Evolutionary conservation across 1,284 basidiomycete genomes (phyloP), one percentile per base, ranked within the genome.

Genomic region (Mycocalia duriaeana): DNA sequence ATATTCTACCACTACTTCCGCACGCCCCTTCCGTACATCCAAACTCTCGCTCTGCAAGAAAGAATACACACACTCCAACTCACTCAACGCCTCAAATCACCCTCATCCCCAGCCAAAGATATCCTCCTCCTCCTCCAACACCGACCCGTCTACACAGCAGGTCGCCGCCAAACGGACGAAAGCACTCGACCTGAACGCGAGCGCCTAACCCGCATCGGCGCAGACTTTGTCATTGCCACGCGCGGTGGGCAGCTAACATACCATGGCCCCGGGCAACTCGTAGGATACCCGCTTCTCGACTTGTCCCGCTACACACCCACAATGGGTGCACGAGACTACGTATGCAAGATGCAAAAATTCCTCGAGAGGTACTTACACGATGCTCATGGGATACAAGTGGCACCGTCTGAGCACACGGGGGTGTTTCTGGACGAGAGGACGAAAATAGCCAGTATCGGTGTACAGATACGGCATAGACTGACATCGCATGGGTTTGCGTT

Each of bases 191-290:
- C 71, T 34, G 91, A 95, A 59, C 79, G 83, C 28, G 61, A 66
- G 31, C 81, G 89, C 42, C 72, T 96, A 23, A 78, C 73, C 16
- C 69, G 70, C 13, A 75, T 93, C 20, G 93, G 94, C 14, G 94
- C 95, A 0, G 91, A 95, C 60, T 95, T 95, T 62, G 77, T 89
- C 34, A 71, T 81, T 25, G 87, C 94, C 2, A 79, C 83, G 52
- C 77, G 96, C 50, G 95, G 95, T 8, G 95, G 95, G 1, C 86
- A 97, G 66, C 79, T 94, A 47, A 99, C 96, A 2, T 99, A 93
- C 66, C 96, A 99, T 65, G 96, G 96, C 0, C 95, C 95, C 0
- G 96, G 96, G 2, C 96, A 99, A 67, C 75, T 99, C 52, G 90
- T 97, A 11, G 96, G 93, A 25, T 99, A 99, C 62, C 92, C 94